A percentile compares a stretch with the other conserved stretches of the same genome.
Conservation (phyloP, 108 stramenopile genomes). For the Fragilaria radians region DNA sequence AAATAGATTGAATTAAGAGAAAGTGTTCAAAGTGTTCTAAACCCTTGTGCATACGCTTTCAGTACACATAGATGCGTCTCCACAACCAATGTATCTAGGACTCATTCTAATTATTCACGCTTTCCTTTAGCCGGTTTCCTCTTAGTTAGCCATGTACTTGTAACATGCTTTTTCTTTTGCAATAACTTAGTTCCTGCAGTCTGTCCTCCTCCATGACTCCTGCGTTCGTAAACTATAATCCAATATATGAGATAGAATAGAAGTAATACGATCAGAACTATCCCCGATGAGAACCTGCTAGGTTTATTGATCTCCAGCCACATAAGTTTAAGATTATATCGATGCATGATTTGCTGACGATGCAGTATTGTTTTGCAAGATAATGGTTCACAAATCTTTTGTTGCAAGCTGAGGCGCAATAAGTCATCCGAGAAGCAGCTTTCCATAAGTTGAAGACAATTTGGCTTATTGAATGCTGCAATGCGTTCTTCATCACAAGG, state of each 20-base stretch:
- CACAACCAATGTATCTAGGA: too few species aligned
- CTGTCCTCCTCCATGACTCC: background rate
- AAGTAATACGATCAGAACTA: background rate
- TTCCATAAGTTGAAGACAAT: conserved; percentile 1
- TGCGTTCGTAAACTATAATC: background rate
- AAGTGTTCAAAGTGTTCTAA: too few species aligned
- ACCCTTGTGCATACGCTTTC: too few species aligned
- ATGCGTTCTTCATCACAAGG: background rate
- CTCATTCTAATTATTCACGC: too few species aligned
- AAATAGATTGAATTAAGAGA: too few species aligned
- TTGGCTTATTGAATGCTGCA: background rate
- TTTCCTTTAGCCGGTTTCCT: too few species aligned
- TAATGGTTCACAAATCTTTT: background rate
- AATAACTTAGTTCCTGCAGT: background rate
- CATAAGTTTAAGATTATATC: background rate
- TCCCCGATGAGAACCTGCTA: background rate
- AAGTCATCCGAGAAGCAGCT: background rate
- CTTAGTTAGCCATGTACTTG: background rate
- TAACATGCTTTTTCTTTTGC: background rate
- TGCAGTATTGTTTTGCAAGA: background rate
- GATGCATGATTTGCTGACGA: background rate
- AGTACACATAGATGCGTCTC: too few species aligned
- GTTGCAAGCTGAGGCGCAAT: background rate
- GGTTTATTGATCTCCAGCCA: background rate
- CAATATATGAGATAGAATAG: background rate